Base-by-base conservation (phyloP, 495 filamentous ascomycete species). In the Chaetomium tenue region DNA sequence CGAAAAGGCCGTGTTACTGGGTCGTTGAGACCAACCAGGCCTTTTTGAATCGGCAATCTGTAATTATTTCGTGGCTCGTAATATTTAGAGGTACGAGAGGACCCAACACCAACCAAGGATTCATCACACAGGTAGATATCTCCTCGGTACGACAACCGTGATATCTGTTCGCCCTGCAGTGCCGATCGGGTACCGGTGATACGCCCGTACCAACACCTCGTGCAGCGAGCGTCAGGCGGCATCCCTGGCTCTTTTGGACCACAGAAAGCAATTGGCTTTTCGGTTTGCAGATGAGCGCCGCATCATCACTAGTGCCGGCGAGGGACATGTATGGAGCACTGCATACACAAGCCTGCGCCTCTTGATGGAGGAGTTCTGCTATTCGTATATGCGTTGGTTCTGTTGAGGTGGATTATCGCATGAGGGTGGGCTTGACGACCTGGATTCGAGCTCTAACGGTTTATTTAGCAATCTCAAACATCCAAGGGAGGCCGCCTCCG, bases 401-500 rank as follows among this genome's bases (percentile, higher is more conserved):
- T 40, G 40, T 44, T 44, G 13, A 20, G 22, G n/a, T 40, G 16
- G 7, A 47, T 18, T 20, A 9, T 9, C 7, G 18, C 7, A 20
- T 22, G 16, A 47, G 22, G 22, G 2, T 42, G 13, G 26, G 5
- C 20, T 37, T 18, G 5, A 37, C 33, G 12, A n/a, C n/a, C n/a
- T n/a, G n/a, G 5, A 13, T 12, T 22, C 37, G 26, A 25, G 25
- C 22, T 18, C 20, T 22, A 37, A 13, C 15, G 20, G 9, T 12
- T 37, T 37, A 37, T 37, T 26, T 4, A 18, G 13, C 7, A 16
- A 48, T 48, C 23, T 51, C 46, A 25, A 50, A 23, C 23, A 18
- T 44, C 3, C 58, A 6, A 60, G 44, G 58, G 25, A 51, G 56
- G 56, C 39, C n/a, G 23, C 47, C 23, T 44, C 37, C 39, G 39